Conservation (phyloP, 805 yeast species). For the Cyberlindnera maclurae region DNA sequence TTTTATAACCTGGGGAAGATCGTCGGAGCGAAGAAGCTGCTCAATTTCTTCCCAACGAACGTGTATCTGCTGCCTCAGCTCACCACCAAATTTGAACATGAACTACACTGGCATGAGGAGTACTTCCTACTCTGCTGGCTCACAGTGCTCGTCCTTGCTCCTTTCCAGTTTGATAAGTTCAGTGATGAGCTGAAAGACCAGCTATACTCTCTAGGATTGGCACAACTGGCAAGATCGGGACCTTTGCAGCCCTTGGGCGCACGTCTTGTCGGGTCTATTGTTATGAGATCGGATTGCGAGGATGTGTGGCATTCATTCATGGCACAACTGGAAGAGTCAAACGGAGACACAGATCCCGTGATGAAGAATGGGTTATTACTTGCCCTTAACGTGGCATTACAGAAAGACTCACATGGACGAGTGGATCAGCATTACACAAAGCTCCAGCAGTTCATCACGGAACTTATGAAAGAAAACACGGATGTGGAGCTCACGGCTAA, state of each 20-base stretch:
- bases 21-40: conserved; percentile 54
- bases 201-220: conserved; percentile 30
- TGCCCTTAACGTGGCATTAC: conserved; percentile 16
- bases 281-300: conserved; percentile 21
- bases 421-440: neutral
- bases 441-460: neutral
- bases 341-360: conserved; percentile 4
- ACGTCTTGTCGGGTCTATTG: conserved; percentile 25
- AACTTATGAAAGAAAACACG: neutral
- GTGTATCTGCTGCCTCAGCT: conserved; percentile 40
- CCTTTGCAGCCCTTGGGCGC: conserved; percentile 26
- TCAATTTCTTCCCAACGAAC: conserved; percentile 55
- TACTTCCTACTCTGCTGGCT: conserved; percentile 64
- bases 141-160: conserved; percentile 59
- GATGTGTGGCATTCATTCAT: conserved; percentile 9
- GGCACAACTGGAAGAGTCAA: conserved; percentile 12
- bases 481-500: conserved; percentile 17
- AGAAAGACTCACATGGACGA: conserved; percentile 15
- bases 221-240: conserved; percentile 38
- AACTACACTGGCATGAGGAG: conserved; percentile 36
- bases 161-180: conserved; percentile 52
- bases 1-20: conserved; percentile 60
- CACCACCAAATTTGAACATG: conserved; percentile 19
- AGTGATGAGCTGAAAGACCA: conserved; percentile 24
- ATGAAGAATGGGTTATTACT: conserved; percentile 12